phyloP scores from a whole-genome alignment of 768 basidiomycete species.

The Boletus huronensis region DNA sequence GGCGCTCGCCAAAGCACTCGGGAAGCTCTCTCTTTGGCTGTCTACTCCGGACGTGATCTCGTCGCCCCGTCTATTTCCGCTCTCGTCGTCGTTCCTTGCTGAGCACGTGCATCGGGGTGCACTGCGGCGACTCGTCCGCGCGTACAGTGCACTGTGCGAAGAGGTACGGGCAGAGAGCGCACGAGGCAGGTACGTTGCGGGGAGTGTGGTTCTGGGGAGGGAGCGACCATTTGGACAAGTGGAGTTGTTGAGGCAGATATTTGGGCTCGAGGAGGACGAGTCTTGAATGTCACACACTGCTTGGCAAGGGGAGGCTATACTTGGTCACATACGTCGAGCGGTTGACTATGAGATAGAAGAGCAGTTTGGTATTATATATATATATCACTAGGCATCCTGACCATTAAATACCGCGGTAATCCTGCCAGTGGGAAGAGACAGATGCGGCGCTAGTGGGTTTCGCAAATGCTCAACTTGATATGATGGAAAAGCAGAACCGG shows the following conservation, averaged over 20 bases:
- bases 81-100: slow-evolving; percentile 65
- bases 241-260: slow-evolving; percentile 70
- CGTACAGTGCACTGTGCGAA: slow-evolving; percentile 73
- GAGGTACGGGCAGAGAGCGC: slow-evolving; percentile 69
- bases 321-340: too few relatives aligned
- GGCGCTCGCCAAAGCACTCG: slow-evolving; percentile 59
- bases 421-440: too few relatives aligned
- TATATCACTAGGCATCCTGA: too few relatives aligned
- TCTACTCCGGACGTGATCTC: slow-evolving; percentile 77
- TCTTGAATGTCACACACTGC: too few relatives aligned
- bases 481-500: too few relatives aligned
- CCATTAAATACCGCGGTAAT: too few relatives aligned
- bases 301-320: too few relatives aligned
- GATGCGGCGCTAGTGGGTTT: too few relatives aligned
- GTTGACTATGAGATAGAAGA: too few relatives aligned
- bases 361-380: too few relatives aligned
- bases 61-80: slow-evolving; percentile 71
- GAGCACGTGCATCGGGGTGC: slow-evolving; percentile 73
- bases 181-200: slow-evolving; percentile 76
- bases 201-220: slow-evolving; percentile 74
- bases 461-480: too few relatives aligned
- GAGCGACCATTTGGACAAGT: slow-evolving; percentile 83
- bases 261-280: slow-evolving; percentile 57
- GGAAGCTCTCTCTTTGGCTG: slow-evolving; percentile 79
- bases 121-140: slow-evolving; percentile 59